Evolutionary conservation across 2,329 filamentous ascomycete species (phyloP), one percentile per base, ranked within the genome.

Genomic region (Sporothrix curviconia): DNA sequence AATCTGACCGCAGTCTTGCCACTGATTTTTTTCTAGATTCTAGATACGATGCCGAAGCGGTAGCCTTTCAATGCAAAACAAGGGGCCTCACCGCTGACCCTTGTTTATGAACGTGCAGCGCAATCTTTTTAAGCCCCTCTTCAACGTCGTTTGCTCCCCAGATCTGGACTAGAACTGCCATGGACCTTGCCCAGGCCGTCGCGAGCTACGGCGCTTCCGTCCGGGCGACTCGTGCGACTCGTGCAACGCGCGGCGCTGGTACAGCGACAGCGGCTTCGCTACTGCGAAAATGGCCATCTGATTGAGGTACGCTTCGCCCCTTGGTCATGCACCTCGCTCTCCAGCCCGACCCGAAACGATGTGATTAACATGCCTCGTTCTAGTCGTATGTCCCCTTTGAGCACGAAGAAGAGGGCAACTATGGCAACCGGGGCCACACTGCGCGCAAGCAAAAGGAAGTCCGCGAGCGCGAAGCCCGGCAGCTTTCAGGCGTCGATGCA

Each of bases 261-360:
- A 89, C 67, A 75, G 85, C 32, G 84, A 91, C 63, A 87, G 88
- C 70, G 89, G 90, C 80, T 86, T 58, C 83, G 85, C 61, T 95
- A 89, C 69, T 95, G 90, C 71, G 79, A 86, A 62, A 85, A 89
- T 63, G 90, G 90, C 32, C 90, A 95, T 74, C 83, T 86, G 64
- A 85, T 92, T 64, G 84, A 90, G 72, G 87, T 89, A 42, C 9
- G n/a, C 17, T 17, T 19, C 39, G 17, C 17, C 3, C 32, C 6
- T 9, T 34, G 19, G 9, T 43, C n/a, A n/a, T n/a, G n/a, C n/a
- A n/a, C 17, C 28, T 1, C 25, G 9, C 11, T 36, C 36, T 17
- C 24, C 14, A n/a, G 15, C n/a, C n/a, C 19, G 3, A 9, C 42
- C n/a, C 11, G 4, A n/a, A 12, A 9, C 24, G 24, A 30, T 28